Evolutionary conservation across 2,329 filamentous ascomycete species (phyloP).

Genomic region (Akanthomyces muscarius): DNA sequence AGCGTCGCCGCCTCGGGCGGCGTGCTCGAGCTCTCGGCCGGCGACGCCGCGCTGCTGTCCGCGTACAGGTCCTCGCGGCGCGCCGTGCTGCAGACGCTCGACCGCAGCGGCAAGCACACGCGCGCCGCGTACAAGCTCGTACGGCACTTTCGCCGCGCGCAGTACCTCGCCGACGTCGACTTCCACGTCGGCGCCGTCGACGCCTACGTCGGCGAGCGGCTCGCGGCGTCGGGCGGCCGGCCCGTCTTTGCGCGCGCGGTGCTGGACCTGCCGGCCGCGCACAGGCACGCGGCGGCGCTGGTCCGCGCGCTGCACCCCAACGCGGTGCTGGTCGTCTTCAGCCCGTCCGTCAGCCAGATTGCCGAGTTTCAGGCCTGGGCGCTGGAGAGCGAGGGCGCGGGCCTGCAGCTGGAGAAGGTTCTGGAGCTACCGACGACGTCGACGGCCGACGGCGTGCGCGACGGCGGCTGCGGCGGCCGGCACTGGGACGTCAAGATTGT

Average conservation of each 20-base stretch:
- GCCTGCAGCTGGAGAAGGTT: conserved; percentile 50
- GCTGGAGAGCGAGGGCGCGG: conserved; percentile 48
- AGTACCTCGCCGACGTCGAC: conserved; percentile 67
- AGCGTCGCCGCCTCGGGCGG: conserved; percentile 14
- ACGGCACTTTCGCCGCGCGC: conserved; percentile 61
- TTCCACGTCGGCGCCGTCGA: conserved; percentile 68
- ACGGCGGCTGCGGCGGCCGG: conserved; percentile 46
- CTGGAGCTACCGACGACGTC: conserved; percentile 51
- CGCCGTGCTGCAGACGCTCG: conserved; percentile 72
- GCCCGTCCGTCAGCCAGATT: conserved; percentile 75
- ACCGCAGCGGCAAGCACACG: conserved; percentile 60
- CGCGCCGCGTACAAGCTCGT: conserved; percentile 62
- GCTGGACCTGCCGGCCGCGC: conserved; percentile 66
- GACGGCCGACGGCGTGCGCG: conserved; percentile 40
- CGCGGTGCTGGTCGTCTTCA: conserved; percentile 66
- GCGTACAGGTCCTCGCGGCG: conserved; percentile 49
- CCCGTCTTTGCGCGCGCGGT: conserved; percentile 69
- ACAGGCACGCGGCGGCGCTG: conserved; percentile 44
- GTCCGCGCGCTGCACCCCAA: conserved; percentile 58
- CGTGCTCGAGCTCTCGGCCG: conserved; percentile 25
- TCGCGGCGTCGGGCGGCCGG: conserved; percentile 36
- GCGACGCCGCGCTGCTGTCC: conserved; percentile 33
- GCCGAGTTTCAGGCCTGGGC: conserved; percentile 51
- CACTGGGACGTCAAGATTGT: conserved; percentile 61
- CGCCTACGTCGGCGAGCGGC: conserved; percentile 56